phyloP scores from a whole-genome alignment of 805 yeast species.

The Lachancea sp. region DNA sequence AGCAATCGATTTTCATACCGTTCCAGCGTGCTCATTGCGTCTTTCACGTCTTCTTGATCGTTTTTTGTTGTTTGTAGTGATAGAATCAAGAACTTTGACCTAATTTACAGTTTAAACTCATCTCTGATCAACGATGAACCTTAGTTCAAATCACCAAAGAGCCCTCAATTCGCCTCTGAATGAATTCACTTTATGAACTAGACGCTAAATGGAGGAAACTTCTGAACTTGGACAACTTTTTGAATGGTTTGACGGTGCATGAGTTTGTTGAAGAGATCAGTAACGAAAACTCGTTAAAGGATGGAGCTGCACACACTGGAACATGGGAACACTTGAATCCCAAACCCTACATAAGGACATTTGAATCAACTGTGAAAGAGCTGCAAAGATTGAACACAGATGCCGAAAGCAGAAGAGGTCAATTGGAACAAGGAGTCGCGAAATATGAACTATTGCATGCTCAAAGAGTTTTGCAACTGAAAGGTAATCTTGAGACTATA shows the following conservation, averaged over 20 bases:
- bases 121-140: not conserved
- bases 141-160: not conserved
- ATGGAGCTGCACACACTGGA: slow-evolving; percentile 9
- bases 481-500: slow-evolving; percentile 18
- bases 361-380: slow-evolving; percentile 77
- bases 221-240: slow-evolving; percentile 54
- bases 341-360: slow-evolving; percentile 88
- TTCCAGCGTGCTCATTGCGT: not conserved
- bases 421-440: slow-evolving; percentile 52
- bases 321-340: slow-evolving; percentile 54
- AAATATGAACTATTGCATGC: slow-evolving; percentile 62
- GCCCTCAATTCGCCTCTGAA: slow-evolving; percentile 7
- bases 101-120: not conserved
- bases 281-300: slow-evolving; percentile 43
- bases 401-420: slow-evolving; percentile 43
- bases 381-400: slow-evolving; percentile 55
- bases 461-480: slow-evolving; percentile 47
- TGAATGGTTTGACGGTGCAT: slow-evolving; percentile 63
- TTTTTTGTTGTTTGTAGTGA: not conserved
- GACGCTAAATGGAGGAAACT: slow-evolving; percentile 56
- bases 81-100: not conserved
- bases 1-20: not conserved
- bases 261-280: slow-evolving; percentile 78
- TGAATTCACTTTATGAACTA: slow-evolving; percentile 48
- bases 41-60: not conserved